Conservation (phyloP, 805 yeast genomes). For the Torulaspora maleeae region DNA sequence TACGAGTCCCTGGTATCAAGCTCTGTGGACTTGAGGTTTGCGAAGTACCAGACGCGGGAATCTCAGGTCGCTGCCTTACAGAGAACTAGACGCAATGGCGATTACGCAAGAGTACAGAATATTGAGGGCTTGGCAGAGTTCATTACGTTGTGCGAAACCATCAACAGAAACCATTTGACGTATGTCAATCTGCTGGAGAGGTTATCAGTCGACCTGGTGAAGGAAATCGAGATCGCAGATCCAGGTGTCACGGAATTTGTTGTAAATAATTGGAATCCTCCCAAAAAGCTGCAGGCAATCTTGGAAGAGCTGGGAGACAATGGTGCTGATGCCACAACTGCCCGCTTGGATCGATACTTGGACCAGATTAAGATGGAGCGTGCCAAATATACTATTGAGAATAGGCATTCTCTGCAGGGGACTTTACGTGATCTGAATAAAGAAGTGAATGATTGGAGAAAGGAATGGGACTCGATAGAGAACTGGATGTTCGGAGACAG, state of each 20-base stretch:
- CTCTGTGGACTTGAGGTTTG: slow-evolving; percentile 20
- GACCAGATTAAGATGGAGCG: slow-evolving; percentile 31
- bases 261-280: slow-evolving; percentile 26
- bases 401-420: slow-evolving; percentile 27
- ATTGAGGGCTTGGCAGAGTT: slow-evolving; percentile 17
- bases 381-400: slow-evolving; percentile 31
- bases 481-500: slow-evolving; percentile 32
- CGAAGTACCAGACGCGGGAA: slow-evolving; percentile 24
- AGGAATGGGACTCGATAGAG: slow-evolving; percentile 31
- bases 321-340: slow-evolving; percentile 10
- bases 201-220: slow-evolving; percentile 28
- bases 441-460: slow-evolving; percentile 32
- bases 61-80: slow-evolving; percentile 13
- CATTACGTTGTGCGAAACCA: slow-evolving; percentile 16
- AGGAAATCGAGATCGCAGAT: slow-evolving; percentile 26
- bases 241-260: slow-evolving; percentile 18
- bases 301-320: slow-evolving; percentile 20
- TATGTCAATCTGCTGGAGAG: slow-evolving; percentile 27
- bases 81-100: slow-evolving; percentile 8
- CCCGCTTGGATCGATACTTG: slow-evolving; percentile 22
- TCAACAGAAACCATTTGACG: slow-evolving; percentile 20
- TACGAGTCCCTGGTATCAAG: slow-evolving; percentile 14
- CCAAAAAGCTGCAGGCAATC: slow-evolving; percentile 18
- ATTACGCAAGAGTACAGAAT: slow-evolving; percentile 5
- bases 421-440: slow-evolving; percentile 19